phyloP scores from a whole-genome alignment of 441 rosid species.

The Croton setiger region DNA sequence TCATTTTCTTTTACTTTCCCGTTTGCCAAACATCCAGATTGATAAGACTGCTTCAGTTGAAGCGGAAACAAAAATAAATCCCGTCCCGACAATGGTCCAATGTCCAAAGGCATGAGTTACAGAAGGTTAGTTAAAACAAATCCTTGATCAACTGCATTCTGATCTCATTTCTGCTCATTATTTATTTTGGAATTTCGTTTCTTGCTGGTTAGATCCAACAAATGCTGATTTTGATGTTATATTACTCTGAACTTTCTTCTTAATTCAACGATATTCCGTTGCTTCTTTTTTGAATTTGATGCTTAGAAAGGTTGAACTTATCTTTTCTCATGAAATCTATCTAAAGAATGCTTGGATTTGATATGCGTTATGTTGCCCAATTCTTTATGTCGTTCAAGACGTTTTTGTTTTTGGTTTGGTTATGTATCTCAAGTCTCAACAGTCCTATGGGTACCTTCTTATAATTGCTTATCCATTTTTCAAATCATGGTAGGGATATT shows the following conservation, averaged over 20 bases:
- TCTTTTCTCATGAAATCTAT: background rate
- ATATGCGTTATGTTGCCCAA: background rate
- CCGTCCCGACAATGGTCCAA: no score
- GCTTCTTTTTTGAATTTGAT: background rate
- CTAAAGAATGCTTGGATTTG: background rate
- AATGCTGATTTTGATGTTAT: background rate
- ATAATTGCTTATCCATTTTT: background rate
- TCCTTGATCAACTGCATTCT: background rate
- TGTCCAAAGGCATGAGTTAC: constrained; percentile 18
- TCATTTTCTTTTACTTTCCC: background rate
- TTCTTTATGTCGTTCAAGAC: background rate
- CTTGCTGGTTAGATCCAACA: background rate
- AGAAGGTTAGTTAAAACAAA: constrained; percentile 14
- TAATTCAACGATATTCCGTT: no score
- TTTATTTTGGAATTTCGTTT: background rate
- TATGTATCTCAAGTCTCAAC: background rate
- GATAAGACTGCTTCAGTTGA: background rate
- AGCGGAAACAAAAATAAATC: background rate
- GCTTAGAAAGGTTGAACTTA: background rate
- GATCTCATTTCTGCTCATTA: background rate
- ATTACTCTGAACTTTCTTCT: background rate
- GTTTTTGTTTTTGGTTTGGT: background rate
- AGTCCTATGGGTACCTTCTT: no score
- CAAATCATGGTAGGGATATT: constrained; percentile 46
- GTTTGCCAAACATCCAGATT: background rate